Conservation (phyloP, 768 basidiomycete genomes). For the Hydnum rufescens region DNA sequence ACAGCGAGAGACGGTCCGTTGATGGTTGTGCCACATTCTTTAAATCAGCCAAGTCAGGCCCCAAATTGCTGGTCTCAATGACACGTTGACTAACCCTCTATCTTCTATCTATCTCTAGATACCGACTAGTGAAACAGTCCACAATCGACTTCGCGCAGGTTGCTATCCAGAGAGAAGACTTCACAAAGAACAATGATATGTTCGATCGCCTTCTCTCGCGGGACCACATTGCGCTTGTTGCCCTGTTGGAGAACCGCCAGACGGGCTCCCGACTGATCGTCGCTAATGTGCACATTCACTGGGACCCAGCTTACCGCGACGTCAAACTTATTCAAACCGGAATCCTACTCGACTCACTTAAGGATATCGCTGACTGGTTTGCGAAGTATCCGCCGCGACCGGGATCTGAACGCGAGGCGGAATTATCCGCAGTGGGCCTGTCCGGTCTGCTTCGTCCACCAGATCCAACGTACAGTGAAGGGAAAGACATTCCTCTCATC, state of each 20-base stretch:
- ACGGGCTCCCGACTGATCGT: constrained; percentile 80
- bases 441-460: constrained; percentile 18
- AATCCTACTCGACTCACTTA: constrained; percentile 76
- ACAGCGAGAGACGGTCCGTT: constrained; percentile 65
- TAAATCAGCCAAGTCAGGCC: constrained; percentile 64
- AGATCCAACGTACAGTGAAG: constrained; percentile 59
- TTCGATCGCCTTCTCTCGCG: constrained; percentile 94
- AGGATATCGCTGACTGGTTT: constrained; percentile 73
- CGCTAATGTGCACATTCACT: constrained; percentile 79
- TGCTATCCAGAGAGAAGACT: constrained; percentile 82
- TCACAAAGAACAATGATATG: constrained; percentile 98
- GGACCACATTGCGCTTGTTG: constrained; percentile 80
- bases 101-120: constrained; percentile 28
- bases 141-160: constrained; percentile 84
- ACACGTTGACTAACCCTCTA: background rate
- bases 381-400: constrained; percentile 53
- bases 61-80: background rate
- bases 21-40: constrained; percentile 97
- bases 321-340: constrained; percentile 97
- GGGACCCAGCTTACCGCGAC: constrained; percentile 83
- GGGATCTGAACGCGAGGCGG: constrained; percentile 13
- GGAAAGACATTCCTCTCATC: constrained; percentile 74
- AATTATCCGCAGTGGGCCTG: background rate
- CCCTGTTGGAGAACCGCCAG: constrained; percentile 66
- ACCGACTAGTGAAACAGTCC: constrained; percentile 81